phyloP scores from a whole-genome alignment of 495 filamentous ascomycete genomes.

The Tuber melanosporum region DNA sequence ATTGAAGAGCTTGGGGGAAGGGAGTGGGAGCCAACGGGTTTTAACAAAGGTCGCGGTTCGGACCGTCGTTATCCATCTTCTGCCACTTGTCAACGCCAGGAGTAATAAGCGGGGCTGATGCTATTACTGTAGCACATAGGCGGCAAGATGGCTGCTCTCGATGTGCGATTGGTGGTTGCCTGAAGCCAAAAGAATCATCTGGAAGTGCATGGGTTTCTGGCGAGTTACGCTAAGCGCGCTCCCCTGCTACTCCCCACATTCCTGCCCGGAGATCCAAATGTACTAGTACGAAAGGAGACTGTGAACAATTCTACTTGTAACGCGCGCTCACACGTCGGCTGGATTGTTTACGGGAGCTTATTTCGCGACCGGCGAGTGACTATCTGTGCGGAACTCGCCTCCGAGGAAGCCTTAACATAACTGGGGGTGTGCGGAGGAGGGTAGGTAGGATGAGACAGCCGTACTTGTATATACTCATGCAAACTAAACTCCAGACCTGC shows the following conservation, averaged over 20 bases:
- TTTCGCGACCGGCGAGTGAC: background rate
- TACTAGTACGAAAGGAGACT: background rate
- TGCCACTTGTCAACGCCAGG: background rate
- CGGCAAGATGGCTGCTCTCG: background rate
- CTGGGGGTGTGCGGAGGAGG: background rate
- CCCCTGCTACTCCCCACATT: background rate
- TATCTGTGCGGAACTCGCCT: background rate
- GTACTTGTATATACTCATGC: no score
- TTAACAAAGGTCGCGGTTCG: background rate
- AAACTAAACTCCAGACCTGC: background rate
- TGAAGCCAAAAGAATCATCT: background rate
- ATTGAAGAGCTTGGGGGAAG: background rate
- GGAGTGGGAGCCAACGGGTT: background rate
- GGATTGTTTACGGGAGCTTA: background rate
- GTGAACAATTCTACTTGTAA: background rate
- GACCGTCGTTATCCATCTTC: background rate
- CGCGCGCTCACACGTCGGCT: background rate
- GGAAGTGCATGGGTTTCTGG: background rate
- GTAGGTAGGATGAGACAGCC: background rate
- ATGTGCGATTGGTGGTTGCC: background rate
- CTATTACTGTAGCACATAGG: background rate
- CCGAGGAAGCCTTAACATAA: background rate
- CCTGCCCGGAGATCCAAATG: background rate
- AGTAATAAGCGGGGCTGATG: background rate
- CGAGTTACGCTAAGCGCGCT: background rate